Percentiles rank a stretch among this genome's conserved stretches.
These are phyloP conservation scores for Penicillium brevicompactum DNA, from an alignment of 2,329 filamentous ascomycete genomes.

Conservation along the genomic window DNA sequence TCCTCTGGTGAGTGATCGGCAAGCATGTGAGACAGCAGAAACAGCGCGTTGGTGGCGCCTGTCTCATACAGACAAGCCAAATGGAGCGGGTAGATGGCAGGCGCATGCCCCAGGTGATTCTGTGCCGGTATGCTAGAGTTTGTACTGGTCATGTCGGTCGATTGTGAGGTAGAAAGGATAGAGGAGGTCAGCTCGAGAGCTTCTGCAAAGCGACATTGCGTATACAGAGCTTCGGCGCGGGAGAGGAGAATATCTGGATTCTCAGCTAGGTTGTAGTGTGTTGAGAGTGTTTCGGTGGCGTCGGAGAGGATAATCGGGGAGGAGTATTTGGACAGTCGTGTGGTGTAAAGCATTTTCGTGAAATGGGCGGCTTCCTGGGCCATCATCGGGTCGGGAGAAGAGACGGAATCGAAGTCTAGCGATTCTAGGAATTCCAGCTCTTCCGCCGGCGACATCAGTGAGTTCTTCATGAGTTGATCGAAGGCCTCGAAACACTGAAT, in stretches of 20 bases:
- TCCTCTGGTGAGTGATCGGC: slow-evolving; percentile 90
- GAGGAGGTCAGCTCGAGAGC: slow-evolving; percentile 80
- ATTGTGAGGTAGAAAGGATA: slow-evolving; percentile 80
- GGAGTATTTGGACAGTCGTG: slow-evolving; percentile 90
- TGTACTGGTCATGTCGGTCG: slow-evolving; percentile 65
- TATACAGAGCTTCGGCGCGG: slow-evolving; percentile 87
- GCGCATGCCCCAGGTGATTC: slow-evolving; percentile 47
- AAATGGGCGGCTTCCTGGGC: slow-evolving; percentile 91
- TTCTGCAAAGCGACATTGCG: slow-evolving; percentile 89
- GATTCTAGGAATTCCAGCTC: slow-evolving; percentile 88
- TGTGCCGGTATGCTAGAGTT: slow-evolving; percentile 33
- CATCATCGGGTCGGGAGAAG: slow-evolving; percentile 64
- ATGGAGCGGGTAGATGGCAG: slow-evolving; percentile 78
- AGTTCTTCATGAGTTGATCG: slow-evolving; percentile 96
- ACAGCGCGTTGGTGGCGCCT: slow-evolving; percentile 81
- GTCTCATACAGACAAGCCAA: slow-evolving; percentile 90
- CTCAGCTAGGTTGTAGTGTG: slow-evolving; percentile 82
- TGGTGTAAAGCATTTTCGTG: slow-evolving; percentile 94
- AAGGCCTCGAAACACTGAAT: slow-evolving; percentile 99
- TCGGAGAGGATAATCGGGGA: slow-evolving; percentile 80
- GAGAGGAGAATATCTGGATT: slow-evolving; percentile 92
- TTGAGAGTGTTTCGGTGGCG: slow-evolving; percentile 87
- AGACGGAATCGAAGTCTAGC: slow-evolving; percentile 84
- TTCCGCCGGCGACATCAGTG: slow-evolving; percentile 83
- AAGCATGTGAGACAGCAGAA: slow-evolving; percentile 88